These are phyloP conservation scores for Phyllosticta citribraziliensis DNA, from an alignment of 2,329 filamentous ascomycete genomes.

Conservation along the genomic window DNA sequence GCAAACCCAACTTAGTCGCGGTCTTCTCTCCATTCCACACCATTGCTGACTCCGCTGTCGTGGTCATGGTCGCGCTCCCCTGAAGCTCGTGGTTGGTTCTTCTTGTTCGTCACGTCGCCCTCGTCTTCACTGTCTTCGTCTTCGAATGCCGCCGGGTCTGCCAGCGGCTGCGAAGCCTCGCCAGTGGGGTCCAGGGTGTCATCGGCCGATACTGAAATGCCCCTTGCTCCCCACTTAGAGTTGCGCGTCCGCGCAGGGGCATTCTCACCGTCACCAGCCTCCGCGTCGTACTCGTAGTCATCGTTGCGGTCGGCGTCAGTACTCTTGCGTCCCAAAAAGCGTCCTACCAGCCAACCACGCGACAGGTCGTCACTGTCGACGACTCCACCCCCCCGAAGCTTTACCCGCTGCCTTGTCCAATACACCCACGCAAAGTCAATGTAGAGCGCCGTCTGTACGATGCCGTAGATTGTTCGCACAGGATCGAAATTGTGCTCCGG, in stretches of 20 bases:
- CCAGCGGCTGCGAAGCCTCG: constrained; percentile 27
- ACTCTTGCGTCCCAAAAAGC: constrained; percentile 57
- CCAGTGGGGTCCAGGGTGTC: constrained; percentile 33
- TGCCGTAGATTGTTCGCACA: constrained; percentile 73
- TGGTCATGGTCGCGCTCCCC: neutral
- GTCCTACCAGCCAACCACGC: constrained; percentile 72
- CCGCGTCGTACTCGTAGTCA: constrained; percentile 46
- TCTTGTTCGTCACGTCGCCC: constrained; percentile 16
- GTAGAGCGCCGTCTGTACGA: constrained; percentile 84
- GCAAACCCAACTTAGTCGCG: constrained; percentile 6
- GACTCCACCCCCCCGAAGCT: constrained; percentile 77
- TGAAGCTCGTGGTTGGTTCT: neutral
- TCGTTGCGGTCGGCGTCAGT: constrained; percentile 38
- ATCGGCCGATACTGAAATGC: constrained; percentile 51
- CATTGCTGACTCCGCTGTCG: constrained; percentile 20
- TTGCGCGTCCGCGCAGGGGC: constrained; percentile 20
- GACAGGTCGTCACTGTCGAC: constrained; percentile 84
- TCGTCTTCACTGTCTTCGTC: constrained; percentile 34
- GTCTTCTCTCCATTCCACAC: constrained; percentile 30
- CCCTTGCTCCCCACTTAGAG: constrained; percentile 45
- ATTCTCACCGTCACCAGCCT: constrained; percentile 43
- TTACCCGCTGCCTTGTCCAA: constrained; percentile 84
- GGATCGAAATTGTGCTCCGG: constrained; percentile 53
- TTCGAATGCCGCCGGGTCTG: constrained; percentile 39
- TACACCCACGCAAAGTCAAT: constrained; percentile 96